Evolutionary conservation across 257 asterid species (phyloP).

Genomic region (Fraxinus quadrangulata): DNA sequence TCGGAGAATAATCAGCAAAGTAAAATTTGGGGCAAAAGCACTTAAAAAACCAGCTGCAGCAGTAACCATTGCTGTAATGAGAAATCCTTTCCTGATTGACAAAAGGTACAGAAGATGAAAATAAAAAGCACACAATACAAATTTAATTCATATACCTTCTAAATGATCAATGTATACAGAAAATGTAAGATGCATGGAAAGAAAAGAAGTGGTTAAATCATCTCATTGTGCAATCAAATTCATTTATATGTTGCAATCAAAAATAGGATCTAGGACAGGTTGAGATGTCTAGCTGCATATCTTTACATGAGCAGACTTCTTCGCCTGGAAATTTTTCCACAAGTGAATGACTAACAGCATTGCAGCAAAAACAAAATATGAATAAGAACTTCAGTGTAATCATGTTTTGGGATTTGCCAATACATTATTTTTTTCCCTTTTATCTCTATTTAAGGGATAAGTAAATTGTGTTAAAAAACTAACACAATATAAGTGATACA

Average conservation of each 20-base stretch:
- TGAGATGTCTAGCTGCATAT: constrained; percentile 4
- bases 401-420: not conserved
- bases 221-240: not conserved
- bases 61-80: constrained; percentile 48
- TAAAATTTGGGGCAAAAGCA: constrained; percentile 61
- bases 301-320: constrained; percentile 17
- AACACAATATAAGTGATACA: not conserved
- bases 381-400: not conserved
- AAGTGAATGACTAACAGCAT: not conserved
- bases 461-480: not conserved
- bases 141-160: not conserved
- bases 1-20: constrained; percentile 45
- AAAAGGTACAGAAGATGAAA: constrained; percentile 16
- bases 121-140: constrained; percentile 17
- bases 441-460: not conserved
- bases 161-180: not conserved
- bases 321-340: constrained; percentile 7
- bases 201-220: constrained; percentile 1
- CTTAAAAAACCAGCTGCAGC: constrained; percentile 62
- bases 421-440: not conserved
- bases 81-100: constrained; percentile 64
- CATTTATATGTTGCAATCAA: not conserved
- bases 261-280: not conserved
- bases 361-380: not conserved
- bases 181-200: not conserved